Base-by-base conservation (phyloP, 169 alveolate genomes). In the Theileria equi region DNA sequence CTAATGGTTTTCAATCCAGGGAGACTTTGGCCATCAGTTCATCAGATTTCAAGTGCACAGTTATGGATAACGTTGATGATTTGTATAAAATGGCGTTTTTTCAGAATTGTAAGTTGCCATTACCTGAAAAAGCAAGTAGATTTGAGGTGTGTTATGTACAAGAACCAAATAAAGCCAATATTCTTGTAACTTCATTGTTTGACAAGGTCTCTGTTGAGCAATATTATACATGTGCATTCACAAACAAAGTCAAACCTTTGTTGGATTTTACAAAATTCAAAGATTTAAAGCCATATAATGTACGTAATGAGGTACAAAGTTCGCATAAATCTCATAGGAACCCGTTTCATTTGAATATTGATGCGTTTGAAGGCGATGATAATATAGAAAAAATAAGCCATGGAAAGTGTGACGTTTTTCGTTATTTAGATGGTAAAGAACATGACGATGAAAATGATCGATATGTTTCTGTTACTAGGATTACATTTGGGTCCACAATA, bases 121-220 rank as follows among this genome's bases (percentile, higher is more conserved):
- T 74, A 17, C 35, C 80, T 16, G 43, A 60, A 7, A 29, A 5
- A 8, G 40, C 65, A 5, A 28, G 43, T 11, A 38, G 41, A 47
- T 74, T 74, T 35, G 61, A 67, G 13, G 31, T 64, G 29, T 74
- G 77, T 54, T 38, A 58, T 59, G 25, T 29, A 26, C 59, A 43
- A 3, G 64, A 4, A 26, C 28, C 53, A 3, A 23, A 45, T 4
- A 32, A 38, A 1, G 28, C 41, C 41, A 8, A 23, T 31, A 35
- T 74, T 16, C 40, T 61, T 0, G 64, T 53, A 19, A 40, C 64
- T 1, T 31, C 84, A 23, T 35, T 35, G 6, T 5, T 74, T 17
- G 57, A 25, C 21, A n/a, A 21, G 5, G 44, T 64, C 0, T 43
- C 66, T 54, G 72, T 74, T 11, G 84, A 74, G 47, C 48, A 67